phyloP scores from a whole-genome alignment of 331 rosid species.

The Pyrus hybrid region DNA sequence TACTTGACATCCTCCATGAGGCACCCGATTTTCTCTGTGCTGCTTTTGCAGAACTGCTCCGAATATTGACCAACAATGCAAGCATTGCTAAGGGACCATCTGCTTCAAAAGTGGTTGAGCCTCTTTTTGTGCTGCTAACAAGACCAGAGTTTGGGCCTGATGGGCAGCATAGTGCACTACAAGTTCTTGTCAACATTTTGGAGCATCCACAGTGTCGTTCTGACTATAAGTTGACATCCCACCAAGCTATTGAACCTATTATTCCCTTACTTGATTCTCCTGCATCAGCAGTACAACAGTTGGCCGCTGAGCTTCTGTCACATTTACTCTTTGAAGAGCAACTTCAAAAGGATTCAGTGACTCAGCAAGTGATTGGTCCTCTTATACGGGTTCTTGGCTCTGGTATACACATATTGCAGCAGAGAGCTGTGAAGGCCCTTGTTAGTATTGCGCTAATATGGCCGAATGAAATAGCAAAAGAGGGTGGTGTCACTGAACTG shows the following conservation, averaged over 20 bases:
- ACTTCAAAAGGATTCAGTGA: constrained; percentile 83
- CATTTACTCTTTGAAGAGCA: constrained; percentile 85
- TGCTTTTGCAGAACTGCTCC: constrained; percentile 81
- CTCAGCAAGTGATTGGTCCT: constrained; percentile 89
- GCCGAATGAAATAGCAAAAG: constrained; percentile 98
- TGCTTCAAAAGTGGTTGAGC: constrained; percentile 89
- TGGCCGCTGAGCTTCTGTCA: constrained; percentile 95
- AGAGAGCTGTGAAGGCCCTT: constrained; percentile 96
- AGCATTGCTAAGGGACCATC: constrained; percentile 92
- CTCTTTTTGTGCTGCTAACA: constrained; percentile 72
- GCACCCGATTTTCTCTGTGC: constrained; percentile 93
- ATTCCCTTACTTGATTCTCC: constrained; percentile 92
- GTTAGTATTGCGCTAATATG: constrained; percentile 83
- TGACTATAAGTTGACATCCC: constrained; percentile 66
- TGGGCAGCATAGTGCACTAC: constrained; percentile 92
- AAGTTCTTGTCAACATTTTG: constrained; percentile 92
- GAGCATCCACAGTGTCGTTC: constrained; percentile 98
- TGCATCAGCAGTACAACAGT: constrained; percentile 86
- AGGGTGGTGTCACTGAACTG: constrained; percentile 83
- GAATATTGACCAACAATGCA: constrained; percentile 95
- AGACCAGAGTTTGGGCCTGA: constrained; percentile 88
- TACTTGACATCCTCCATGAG: constrained; percentile 71
- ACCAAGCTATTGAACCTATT: constrained; percentile 84
- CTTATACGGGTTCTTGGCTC: constrained; percentile 83
- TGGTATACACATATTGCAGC: constrained; percentile 89